Conservation (phyloP, 179 eudicot genomes). For the Corrigiola litoralis region DNA sequence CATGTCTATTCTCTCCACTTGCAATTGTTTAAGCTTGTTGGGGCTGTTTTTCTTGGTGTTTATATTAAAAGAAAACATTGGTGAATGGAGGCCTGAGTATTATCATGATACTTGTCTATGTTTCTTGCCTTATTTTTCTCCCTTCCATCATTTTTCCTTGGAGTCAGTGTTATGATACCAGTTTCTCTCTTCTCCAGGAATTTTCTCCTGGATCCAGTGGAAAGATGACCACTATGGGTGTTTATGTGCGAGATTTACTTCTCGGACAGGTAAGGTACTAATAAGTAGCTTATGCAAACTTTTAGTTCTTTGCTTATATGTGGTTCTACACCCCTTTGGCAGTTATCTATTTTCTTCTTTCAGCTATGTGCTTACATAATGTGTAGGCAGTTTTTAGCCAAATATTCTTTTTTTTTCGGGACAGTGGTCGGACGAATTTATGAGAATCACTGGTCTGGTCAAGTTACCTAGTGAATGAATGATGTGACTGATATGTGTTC, state of each 20-base stretch:
- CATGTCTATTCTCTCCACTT: neutral
- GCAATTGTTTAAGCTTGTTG: neutral
- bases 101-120: neutral
- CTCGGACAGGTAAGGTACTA: slow-evolving; percentile 88
- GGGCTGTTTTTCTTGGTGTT: neutral
- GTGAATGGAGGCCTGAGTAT: neutral
- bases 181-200: slow-evolving; percentile 45
- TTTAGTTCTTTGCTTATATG: neutral
- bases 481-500: too few species aligned
- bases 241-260: slow-evolving; percentile 90
- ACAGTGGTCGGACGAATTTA: neutral
- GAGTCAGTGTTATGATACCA: neutral
- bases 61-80: neutral
- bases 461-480: too few species aligned
- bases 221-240: slow-evolving; percentile 93
- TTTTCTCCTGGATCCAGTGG: slow-evolving; percentile 96
- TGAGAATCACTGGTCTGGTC: too few species aligned
- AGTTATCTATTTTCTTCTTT: neutral
- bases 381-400: neutral
- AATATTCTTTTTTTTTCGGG: neutral
- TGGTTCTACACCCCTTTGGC: neutral
- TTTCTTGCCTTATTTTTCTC: neutral
- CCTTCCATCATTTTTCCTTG: neutral
- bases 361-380: neutral
- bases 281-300: neutral